phyloP scores from a whole-genome alignment of 306 rosid species.

The Prosopis cineraria region DNA sequence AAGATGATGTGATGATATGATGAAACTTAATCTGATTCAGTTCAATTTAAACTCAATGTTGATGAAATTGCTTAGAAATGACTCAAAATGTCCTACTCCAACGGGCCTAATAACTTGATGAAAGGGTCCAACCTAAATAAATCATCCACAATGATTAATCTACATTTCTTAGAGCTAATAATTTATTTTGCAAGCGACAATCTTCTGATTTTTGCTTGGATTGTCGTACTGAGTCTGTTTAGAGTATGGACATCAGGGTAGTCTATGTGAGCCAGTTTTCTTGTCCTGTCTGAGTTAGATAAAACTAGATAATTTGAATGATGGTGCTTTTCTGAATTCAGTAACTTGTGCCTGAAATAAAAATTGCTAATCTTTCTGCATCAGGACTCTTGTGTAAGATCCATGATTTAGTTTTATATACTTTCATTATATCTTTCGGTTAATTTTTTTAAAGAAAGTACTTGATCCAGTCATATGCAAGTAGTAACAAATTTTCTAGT shows the following conservation, averaged over 20 bases:
- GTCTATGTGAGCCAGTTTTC: background rate
- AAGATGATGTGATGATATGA: background rate
- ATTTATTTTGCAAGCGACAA: background rate
- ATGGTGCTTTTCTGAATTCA: background rate
- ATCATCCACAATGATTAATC: background rate
- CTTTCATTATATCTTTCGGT: background rate
- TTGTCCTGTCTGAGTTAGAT: background rate
- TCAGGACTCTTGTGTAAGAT: background rate
- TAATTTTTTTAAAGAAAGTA: background rate
- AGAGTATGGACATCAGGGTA: background rate
- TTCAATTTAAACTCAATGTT: background rate
- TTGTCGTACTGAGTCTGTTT: background rate
- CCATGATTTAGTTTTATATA: background rate
- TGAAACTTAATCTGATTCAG: background rate
- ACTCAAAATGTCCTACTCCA: slow-evolving; percentile 8
- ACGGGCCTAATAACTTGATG: background rate
- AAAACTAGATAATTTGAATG: background rate
- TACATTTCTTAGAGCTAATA: background rate
- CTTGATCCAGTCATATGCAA: background rate
- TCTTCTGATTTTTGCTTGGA: background rate
- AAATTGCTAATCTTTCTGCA: background rate
- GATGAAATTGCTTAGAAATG: background rate
- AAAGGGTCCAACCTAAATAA: background rate
- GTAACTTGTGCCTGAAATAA: background rate
- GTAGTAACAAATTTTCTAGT: background rate